Base-by-base conservation (phyloP, 495 filamentous ascomycete species). In the Lasiosphaeriaceae sp. region DNA sequence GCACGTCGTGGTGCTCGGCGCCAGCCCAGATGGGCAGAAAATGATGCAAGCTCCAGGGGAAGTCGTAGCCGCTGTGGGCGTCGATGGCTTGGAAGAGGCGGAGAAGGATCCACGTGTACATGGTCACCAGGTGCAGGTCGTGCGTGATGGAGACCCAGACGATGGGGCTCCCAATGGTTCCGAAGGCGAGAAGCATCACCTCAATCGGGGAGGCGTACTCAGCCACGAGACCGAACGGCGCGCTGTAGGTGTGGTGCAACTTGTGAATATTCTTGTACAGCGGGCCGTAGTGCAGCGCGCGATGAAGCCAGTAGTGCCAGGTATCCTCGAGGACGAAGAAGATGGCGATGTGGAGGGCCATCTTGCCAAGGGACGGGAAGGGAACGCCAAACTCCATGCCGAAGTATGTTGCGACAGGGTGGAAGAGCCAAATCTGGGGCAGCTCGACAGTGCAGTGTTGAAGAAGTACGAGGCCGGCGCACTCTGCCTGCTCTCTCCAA, bases 181-280 rank as follows among this genome's bases (percentile, higher is more conserved):
- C 94, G 41, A 95, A 80, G n/a, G 92, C 94, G n/a, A 98, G 86
- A 44, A 93, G 81, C 90, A 97, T 94, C 55, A 94, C 90, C 74
- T 98, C 94, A 59, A 98, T 96, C 0, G 94, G 94, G 44, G 92
- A 97, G 1, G 94, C 94, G 73, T 97, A 98, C 76, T 98, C 94
- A 39, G 94, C 94, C 19, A 95, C 92, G 47, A 98, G 80, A 55
- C 94, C 94, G 67, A 98, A 98, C 14, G 94, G 94, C 7, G 94
- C 95, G 16, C 92, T 96, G 77, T 98, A 98, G 61, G 90, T 90
- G 78, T 98, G 94, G 77, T 98, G 94, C 53, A 98, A 93, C 78
- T 98, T 98, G 82, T 98, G 94, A 54, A 98, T 89, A 62, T 83
- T 79, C 74, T 87, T 93, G 83, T 98, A 98, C 5, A 98, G 85